These are phyloP conservation scores for Huntiella savannae DNA, from an alignment of 2,329 filamentous ascomycete genomes.

Conservation along the genomic window DNA sequence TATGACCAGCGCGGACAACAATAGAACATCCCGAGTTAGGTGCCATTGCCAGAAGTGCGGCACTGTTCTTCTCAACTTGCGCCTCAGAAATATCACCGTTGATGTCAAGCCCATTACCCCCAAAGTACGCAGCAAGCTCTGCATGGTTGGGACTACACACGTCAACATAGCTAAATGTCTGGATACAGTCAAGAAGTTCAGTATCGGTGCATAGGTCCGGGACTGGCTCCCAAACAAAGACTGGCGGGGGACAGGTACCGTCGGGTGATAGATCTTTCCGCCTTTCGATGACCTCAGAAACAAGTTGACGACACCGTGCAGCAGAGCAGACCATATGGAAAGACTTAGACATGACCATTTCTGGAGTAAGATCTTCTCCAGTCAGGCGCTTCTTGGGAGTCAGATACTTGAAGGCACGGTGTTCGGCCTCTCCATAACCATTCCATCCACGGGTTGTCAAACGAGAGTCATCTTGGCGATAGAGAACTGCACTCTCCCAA, in stretches of 20 bases:
- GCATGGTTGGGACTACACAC: constrained; percentile 65
- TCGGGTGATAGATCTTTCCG: constrained; percentile 23
- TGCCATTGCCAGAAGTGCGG: constrained; percentile 44
- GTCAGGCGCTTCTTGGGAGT: constrained; percentile 74
- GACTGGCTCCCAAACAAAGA: constrained; percentile 90
- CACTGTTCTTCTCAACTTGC: constrained; percentile 38
- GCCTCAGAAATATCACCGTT: constrained; percentile 33
- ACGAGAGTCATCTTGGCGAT: constrained; percentile 45
- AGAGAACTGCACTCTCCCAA: constrained; percentile 58
- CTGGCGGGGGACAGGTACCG: constrained; percentile 32
- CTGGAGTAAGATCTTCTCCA: constrained; percentile 45
- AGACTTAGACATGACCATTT: constrained; percentile 50
- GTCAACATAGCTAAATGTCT: constrained; percentile 41
- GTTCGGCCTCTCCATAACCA: constrained; percentile 56
- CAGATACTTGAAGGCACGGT: constrained; percentile 64
- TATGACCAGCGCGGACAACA: constrained; percentile 51
- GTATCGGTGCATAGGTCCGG: constrained; percentile 68
- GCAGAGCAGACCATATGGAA: constrained; percentile 84
- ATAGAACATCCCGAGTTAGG: constrained; percentile 45
- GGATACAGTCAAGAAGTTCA: constrained; percentile 44
- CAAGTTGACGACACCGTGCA: constrained; percentile 54
- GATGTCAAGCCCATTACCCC: constrained; percentile 33
- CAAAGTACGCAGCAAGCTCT: constrained; percentile 78
- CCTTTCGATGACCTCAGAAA: constrained; percentile 47
- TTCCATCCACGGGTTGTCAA: constrained; percentile 88